A percentile compares a stretch with the other conserved stretches of the same genome.
Conservation (phyloP, 345 rosid species). For the Angophora floribunda region DNA sequence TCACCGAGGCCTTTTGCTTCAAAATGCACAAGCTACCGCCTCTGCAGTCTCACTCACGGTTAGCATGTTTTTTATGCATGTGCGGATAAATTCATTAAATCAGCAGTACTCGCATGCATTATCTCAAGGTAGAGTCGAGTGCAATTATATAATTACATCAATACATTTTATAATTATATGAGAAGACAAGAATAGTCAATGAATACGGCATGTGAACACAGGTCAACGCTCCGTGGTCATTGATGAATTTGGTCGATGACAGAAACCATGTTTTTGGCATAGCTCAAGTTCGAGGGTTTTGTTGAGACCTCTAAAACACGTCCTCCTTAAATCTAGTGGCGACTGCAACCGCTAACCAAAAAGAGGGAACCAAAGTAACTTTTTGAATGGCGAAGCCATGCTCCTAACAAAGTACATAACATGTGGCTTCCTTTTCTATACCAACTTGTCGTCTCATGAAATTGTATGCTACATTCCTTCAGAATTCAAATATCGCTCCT, state of each 20-base stretch:
- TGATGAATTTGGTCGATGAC: neutral
- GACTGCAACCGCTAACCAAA: neutral
- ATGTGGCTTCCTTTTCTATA: neutral
- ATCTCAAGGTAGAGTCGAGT: neutral
- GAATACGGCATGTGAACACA: neutral
- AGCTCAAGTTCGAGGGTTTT: neutral
- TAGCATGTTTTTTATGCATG: neutral
- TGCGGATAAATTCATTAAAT: neutral
- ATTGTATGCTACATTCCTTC: neutral
- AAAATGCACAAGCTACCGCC: neutral
- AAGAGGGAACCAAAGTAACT: neutral
- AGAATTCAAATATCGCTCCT: neutral
- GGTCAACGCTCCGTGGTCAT: neutral
- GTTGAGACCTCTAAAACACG: neutral
- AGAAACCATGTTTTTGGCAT: neutral
- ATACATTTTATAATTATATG: neutral
- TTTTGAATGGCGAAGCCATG: neutral
- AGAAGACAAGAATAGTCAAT: neutral
- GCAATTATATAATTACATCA: neutral
- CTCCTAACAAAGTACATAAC: neutral
- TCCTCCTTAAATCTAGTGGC: neutral
- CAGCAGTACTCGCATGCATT: neutral
- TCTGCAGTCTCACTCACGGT: neutral
- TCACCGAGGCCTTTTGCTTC: neutral
- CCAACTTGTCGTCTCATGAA: neutral